phyloP scores from a whole-genome alignment of 306 rosid genomes.

The Phaseolus lunatus region DNA sequence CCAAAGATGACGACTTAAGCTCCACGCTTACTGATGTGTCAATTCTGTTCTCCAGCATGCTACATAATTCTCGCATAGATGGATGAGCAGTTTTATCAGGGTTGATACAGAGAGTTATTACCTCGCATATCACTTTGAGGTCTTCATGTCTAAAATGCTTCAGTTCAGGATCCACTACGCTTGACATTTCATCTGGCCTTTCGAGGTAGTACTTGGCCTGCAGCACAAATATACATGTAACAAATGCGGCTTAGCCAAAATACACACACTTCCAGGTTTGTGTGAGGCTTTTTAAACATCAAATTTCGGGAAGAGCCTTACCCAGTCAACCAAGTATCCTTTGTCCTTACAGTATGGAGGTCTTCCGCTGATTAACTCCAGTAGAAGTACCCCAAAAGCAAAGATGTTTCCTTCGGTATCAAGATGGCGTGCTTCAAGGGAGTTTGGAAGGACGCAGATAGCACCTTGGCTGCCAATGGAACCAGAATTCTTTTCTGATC shows the following conservation, averaged over 20 bases:
- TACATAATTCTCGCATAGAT: slow-evolving; percentile 71
- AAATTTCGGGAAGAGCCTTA: slow-evolving; percentile 52
- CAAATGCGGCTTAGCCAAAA: not conserved
- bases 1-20: slow-evolving; percentile 84
- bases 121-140: slow-evolving; percentile 83
- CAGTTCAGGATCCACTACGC: slow-evolving; percentile 82
- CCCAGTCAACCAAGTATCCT: slow-evolving; percentile 95
- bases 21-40: slow-evolving; percentile 83
- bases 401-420: slow-evolving; percentile 78
- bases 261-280: not conserved
- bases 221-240: slow-evolving; percentile 43
- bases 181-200: slow-evolving; percentile 76
- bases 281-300: slow-evolving; percentile 29
- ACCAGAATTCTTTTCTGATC: slow-evolving; percentile 87
- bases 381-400: slow-evolving; percentile 85
- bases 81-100: slow-evolving; percentile 65
- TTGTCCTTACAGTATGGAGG: slow-evolving; percentile 82
- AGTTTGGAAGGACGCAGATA: slow-evolving; percentile 81
- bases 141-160: slow-evolving; percentile 78
- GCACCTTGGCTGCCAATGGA: slow-evolving; percentile 78
- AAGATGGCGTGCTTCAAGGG: slow-evolving; percentile 85
- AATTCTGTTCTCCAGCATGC: slow-evolving; percentile 79
- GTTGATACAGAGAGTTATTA: slow-evolving; percentile 71
- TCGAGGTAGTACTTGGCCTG: slow-evolving; percentile 91
- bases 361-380: slow-evolving; percentile 90